Evolutionary conservation across 2,329 filamentous ascomycete genomes (phyloP).

Genomic region (Hypoxylon sp.): DNA sequence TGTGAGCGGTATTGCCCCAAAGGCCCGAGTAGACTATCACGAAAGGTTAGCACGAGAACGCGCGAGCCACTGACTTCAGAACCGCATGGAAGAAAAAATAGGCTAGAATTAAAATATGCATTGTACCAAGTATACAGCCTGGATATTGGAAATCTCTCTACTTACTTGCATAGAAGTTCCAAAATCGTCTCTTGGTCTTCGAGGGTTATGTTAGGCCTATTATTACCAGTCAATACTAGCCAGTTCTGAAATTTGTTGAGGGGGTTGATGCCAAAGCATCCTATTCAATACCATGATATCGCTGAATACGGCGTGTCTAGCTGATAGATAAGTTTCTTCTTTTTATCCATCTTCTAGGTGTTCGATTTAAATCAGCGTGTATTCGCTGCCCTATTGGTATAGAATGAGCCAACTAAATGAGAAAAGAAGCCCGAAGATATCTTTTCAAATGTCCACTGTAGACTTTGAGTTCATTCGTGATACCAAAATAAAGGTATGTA

Average conservation of each 20-base stretch:
- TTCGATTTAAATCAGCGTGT: neutral
- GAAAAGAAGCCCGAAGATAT: neutral
- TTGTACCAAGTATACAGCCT: neutral
- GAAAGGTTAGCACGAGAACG: slow-evolving; percentile 32
- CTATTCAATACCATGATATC: slow-evolving; percentile 68
- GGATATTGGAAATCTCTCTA: slow-evolving; percentile 26
- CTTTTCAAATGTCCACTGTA: neutral
- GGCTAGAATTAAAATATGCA: neutral
- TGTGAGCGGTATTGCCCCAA: slow-evolving; percentile 73
- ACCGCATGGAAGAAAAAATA: neutral
- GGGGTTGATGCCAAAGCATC: neutral
- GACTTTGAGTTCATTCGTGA: neutral
- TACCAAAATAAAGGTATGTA: neutral
- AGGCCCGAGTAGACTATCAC: slow-evolving; percentile 71
- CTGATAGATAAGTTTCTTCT: slow-evolving; percentile 74
- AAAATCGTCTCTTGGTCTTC: slow-evolving; percentile 75
- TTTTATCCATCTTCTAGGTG: slow-evolving; percentile 59
- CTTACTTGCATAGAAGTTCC: slow-evolving; percentile 77
- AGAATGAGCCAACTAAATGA: neutral
- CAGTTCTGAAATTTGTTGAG: neutral
- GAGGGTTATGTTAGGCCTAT: slow-evolving; percentile 72
- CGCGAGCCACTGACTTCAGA: too few relatives aligned
- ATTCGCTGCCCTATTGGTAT: neutral
- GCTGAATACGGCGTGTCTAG: slow-evolving; percentile 76
- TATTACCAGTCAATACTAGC: neutral